These are phyloP conservation scores for Oryza meridionalis DNA, from an alignment of 176 grass and related monocot species.

Conservation along the genomic window DNA sequence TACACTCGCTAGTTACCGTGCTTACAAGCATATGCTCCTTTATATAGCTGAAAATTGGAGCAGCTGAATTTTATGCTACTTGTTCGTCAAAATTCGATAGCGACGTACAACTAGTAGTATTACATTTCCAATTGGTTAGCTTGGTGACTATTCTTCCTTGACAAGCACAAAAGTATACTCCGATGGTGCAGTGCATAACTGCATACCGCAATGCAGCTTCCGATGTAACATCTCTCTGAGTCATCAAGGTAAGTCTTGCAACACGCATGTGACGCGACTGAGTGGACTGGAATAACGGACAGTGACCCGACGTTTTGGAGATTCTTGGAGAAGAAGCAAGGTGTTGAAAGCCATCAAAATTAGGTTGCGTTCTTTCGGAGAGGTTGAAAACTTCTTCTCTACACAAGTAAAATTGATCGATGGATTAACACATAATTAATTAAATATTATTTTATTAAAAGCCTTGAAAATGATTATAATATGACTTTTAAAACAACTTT, in stretches of 20 bases:
- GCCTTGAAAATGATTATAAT: too few relatives aligned
- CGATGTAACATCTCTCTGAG: neutral
- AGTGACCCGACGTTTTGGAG: neutral
- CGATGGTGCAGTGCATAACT: neutral
- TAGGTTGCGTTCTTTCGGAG: too few relatives aligned
- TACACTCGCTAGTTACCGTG: neutral
- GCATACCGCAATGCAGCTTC: conserved; percentile 5
- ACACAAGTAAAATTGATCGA: too few relatives aligned
- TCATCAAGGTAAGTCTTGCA: too few relatives aligned
- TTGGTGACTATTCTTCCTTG: neutral
- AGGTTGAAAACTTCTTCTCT: too few relatives aligned
- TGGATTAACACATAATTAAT: too few relatives aligned
- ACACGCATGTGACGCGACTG: neutral
- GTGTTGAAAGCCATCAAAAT: neutral
- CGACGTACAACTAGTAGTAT: neutral
- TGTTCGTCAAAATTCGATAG: neutral
- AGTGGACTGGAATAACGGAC: neutral
- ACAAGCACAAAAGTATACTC: neutral
- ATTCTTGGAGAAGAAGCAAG: neutral
- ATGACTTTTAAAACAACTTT: too few relatives aligned
- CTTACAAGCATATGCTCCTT: neutral
- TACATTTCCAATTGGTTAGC: too few relatives aligned
- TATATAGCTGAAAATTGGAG: neutral
- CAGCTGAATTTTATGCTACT: neutral
- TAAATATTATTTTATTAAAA: too few relatives aligned